These are phyloP conservation scores for Drechslerella stenobrocha DNA, from an alignment of 2,329 filamentous ascomycete genomes.

Conservation along the genomic window DNA sequence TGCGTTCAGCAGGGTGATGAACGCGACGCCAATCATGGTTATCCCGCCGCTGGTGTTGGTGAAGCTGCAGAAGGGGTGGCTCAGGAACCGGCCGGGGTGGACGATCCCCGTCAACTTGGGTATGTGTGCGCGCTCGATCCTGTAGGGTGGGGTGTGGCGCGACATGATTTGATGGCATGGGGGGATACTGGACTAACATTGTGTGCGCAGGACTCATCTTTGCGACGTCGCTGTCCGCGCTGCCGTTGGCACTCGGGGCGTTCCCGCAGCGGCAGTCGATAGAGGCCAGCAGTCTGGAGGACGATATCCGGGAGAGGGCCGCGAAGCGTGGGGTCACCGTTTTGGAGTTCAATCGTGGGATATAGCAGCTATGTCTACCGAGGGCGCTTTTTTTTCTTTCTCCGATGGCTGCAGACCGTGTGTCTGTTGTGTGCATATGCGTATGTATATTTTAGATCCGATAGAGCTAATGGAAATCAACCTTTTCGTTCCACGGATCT, in stretches of 20 bases:
- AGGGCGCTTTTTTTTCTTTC: no score
- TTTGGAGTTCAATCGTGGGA: constrained; percentile 96
- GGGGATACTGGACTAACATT: constrained; percentile 6
- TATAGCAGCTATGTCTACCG: constrained; percentile 61
- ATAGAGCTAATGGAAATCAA: constrained; percentile 3
- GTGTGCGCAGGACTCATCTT: constrained; percentile 67
- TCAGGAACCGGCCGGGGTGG: constrained; percentile 74
- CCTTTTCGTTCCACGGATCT: not conserved
- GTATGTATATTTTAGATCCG: constrained; percentile 13
- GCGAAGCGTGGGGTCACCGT: constrained; percentile 69
- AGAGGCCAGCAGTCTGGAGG: constrained; percentile 73
- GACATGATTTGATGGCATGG: not conserved
- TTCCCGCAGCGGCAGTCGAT: constrained; percentile 92
- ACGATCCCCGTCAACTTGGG: constrained; percentile 82
- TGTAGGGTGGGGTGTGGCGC: not conserved
- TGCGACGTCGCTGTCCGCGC: constrained; percentile 79
- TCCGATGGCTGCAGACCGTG: no score
- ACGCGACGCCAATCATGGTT: constrained; percentile 96
- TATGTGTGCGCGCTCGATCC: constrained; percentile 44
- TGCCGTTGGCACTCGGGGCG: constrained; percentile 84
- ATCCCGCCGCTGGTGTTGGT: constrained; percentile 85
- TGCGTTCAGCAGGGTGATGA: constrained; percentile 84
- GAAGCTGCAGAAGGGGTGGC: constrained; percentile 79
- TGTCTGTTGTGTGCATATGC: not conserved
- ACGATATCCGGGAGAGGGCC: constrained; percentile 80